These are phyloP conservation scores for Podila epicladia DNA, from an alignment of 192 early-diverging fungal species.

Conservation along the genomic window DNA sequence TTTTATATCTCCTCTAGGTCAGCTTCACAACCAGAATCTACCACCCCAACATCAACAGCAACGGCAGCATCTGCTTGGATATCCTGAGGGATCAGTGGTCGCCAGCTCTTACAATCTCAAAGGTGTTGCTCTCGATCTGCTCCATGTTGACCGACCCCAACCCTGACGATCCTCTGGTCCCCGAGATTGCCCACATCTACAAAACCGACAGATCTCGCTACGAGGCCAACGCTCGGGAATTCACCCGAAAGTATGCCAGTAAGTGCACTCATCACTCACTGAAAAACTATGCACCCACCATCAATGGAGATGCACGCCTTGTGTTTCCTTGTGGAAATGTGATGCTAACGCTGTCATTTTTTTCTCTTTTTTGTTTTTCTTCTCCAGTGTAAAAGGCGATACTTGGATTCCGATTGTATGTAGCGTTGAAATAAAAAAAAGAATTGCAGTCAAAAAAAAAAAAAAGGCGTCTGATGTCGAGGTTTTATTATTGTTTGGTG, in stretches of 20 bases:
- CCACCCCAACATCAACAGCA: slow-evolving; percentile 99
- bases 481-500: neutral
- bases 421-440: slow-evolving; percentile 3
- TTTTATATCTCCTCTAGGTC: slow-evolving; percentile 60
- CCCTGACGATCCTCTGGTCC: slow-evolving; percentile 96
- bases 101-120: slow-evolving; percentile 97
- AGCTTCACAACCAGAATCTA: slow-evolving; percentile 97
- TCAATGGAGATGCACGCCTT: neutral
- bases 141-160: slow-evolving; percentile 99
- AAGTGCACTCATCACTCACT: slow-evolving; percentile 9
- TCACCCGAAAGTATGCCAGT: slow-evolving; percentile 92
- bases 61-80: slow-evolving; percentile 98
- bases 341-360: neutral
- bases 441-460: slow-evolving; percentile 30
- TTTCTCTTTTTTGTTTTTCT: neutral
- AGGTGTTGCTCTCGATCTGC: slow-evolving; percentile 98
- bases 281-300: neutral
- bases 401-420: neutral
- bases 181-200: slow-evolving; percentile 98
- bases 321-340: neutral
- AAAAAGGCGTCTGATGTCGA: neutral
- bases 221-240: slow-evolving; percentile 91
- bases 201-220: slow-evolving; percentile 93
- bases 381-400: slow-evolving; percentile 25
- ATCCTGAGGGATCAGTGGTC: slow-evolving; percentile 99